A percentile compares a stretch with the other conserved stretches of the same genome.
phyloP scores from a whole-genome alignment of 2,329 filamentous ascomycete species.

The Verticillium zaregamsianum region DNA sequence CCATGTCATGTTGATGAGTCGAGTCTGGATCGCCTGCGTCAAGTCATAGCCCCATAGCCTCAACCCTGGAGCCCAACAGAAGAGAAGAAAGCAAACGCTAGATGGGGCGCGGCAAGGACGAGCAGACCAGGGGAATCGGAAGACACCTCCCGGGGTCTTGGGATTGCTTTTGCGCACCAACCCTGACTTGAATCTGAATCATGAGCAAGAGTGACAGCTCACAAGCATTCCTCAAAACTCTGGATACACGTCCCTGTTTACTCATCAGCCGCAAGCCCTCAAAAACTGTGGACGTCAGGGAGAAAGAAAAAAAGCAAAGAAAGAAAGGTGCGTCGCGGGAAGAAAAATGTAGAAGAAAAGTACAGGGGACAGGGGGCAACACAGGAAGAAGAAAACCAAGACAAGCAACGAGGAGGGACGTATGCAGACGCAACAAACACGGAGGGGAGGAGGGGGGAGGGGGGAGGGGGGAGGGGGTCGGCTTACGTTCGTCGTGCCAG shows the following conservation, averaged over 20 bases:
- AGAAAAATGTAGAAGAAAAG: not conserved
- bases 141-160: not conserved
- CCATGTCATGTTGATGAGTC: not conserved
- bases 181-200: not conserved
- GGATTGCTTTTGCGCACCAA: not conserved
- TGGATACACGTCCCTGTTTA: constrained; percentile 13
- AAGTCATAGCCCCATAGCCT: not conserved
- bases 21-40: not conserved
- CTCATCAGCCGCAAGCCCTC: not conserved
- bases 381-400: not conserved
- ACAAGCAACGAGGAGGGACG: not conserved
- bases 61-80: not conserved
- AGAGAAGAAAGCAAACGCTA: not conserved
- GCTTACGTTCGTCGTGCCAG: constrained; percentile 48
- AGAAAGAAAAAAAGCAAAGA: not conserved
- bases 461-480: not conserved
- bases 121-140: not conserved
- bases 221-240: constrained; percentile 4
- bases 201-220: constrained; percentile 7
- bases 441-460: too few species aligned
- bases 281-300: constrained; percentile 1
- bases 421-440: too few species aligned
- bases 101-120: not conserved
- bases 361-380: not conserved
- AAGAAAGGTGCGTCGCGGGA: not conserved